Evolutionary conservation across 345 rosid species (phyloP).

Genomic region (Nasturtium officinale): DNA sequence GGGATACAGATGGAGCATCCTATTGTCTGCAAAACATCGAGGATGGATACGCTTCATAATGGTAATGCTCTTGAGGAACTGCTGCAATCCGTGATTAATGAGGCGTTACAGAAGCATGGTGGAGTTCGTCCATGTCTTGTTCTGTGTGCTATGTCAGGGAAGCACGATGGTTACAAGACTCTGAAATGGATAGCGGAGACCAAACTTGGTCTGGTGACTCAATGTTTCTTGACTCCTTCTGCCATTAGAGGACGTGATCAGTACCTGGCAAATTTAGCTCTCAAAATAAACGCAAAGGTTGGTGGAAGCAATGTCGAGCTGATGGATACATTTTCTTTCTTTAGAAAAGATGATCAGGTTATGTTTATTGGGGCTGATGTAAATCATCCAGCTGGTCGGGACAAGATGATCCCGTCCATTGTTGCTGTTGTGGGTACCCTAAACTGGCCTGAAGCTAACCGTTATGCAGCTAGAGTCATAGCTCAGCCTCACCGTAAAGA

Average conservation of each 20-base stretch:
- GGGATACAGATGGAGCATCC: slow-evolving; percentile 67
- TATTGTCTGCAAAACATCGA: slow-evolving; percentile 30
- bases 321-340: slow-evolving; percentile 52
- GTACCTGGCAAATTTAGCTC: slow-evolving; percentile 72
- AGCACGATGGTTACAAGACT: slow-evolving; percentile 66
- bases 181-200: slow-evolving; percentile 90
- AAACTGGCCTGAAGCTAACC: slow-evolving; percentile 90
- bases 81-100: slow-evolving; percentile 48
- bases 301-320: slow-evolving; percentile 93
- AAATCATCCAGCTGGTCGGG: slow-evolving; percentile 69
- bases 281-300: slow-evolving; percentile 93
- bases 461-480: slow-evolving; percentile 72
- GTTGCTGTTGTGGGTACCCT: slow-evolving; percentile 84
- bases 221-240: slow-evolving; percentile 61
- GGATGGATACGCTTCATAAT: slow-evolving; percentile 53
- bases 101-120: slow-evolving; percentile 24
- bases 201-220: slow-evolving; percentile 75
- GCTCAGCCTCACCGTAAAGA: slow-evolving; percentile 68
- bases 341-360: slow-evolving; percentile 50
- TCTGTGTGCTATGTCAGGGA: slow-evolving; percentile 76
- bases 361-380: slow-evolving; percentile 96
- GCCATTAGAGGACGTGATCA: slow-evolving; percentile 60
- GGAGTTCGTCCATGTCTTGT: slow-evolving; percentile 58
- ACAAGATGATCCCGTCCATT: slow-evolving; percentile 70
- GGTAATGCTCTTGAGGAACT: slow-evolving; percentile 45